Conservation (phyloP, 176 grass and related monocot genomes). For the Tillandsia leiboldiana region DNA sequence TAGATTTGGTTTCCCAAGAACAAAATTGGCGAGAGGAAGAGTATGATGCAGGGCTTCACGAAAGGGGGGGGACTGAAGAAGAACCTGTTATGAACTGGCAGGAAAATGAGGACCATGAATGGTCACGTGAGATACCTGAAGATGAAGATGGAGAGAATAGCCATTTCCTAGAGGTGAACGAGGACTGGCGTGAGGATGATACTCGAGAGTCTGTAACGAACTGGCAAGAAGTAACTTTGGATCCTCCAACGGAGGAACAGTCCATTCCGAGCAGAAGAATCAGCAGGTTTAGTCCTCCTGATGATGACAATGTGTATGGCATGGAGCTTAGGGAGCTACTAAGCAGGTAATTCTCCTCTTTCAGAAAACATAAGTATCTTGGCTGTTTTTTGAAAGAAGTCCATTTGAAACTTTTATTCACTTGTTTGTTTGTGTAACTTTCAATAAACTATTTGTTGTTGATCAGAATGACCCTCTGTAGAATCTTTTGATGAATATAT, state of each 20-base stretch:
- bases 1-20: conserved; percentile 18
- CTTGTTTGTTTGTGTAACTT: not conserved
- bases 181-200: conserved; percentile 53
- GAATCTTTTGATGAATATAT: too few species aligned
- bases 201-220: conserved; percentile 32
- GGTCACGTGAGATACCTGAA: conserved; percentile 19
- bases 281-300: conserved; percentile 45
- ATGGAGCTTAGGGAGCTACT: conserved; percentile 82
- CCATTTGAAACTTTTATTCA: not conserved
- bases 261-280: conserved; percentile 25
- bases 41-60: conserved; percentile 24
- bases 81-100: conserved; percentile 2
- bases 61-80: not conserved
- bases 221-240: conserved; percentile 34
- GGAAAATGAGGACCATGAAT: conserved; percentile 7
- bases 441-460: too few species aligned
- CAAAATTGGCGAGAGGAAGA: conserved; percentile 20
- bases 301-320: conserved; percentile 61
- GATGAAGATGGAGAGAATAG: conserved; percentile 36
- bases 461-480: too few species aligned
- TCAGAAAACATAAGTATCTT: not conserved
- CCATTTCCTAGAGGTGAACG: conserved; percentile 20
- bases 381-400: too few species aligned
- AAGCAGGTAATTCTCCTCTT: conserved; percentile 47
- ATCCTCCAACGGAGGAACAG: conserved; percentile 13